phyloP scores from a whole-genome alignment of 2,329 filamentous ascomycete species.

The Didymella keratinophila region DNA sequence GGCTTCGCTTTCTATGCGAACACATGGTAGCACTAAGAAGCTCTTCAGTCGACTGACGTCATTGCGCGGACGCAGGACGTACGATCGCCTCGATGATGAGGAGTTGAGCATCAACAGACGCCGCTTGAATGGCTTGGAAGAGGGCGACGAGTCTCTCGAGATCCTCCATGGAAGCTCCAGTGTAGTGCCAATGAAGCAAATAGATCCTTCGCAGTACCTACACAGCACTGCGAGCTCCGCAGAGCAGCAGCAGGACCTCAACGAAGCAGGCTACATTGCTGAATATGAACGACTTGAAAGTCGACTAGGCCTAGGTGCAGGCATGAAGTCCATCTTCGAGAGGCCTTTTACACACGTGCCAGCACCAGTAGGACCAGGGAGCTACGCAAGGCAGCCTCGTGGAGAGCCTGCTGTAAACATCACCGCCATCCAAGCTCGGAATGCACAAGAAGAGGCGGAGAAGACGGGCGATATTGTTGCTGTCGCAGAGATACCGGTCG shows the following conservation, averaged over 20 bases:
- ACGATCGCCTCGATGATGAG: slow-evolving; percentile 46
- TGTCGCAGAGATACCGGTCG: slow-evolving; percentile 51
- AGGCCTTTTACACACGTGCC: slow-evolving; percentile 43
- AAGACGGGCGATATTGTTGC: slow-evolving; percentile 55
- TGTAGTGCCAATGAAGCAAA: slow-evolving; percentile 40
- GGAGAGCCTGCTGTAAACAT: slow-evolving; percentile 30
- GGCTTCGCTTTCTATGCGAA: slow-evolving; percentile 26
- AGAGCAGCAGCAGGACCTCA: slow-evolving; percentile 34
- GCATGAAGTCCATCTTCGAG: slow-evolving; percentile 48
- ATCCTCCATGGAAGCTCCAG: slow-evolving; percentile 42
- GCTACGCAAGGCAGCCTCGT: slow-evolving; percentile 32
- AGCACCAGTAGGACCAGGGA: slow-evolving; percentile 19
- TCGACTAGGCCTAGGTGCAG: slow-evolving; percentile 48
- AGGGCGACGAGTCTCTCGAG: slow-evolving; percentile 41
- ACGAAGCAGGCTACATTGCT: slow-evolving; percentile 45
- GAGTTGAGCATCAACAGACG: slow-evolving; percentile 28
- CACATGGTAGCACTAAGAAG: slow-evolving; percentile 38
- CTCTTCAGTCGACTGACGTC: slow-evolving; percentile 45
- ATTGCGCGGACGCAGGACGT: slow-evolving; percentile 33
- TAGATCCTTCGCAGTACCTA: slow-evolving; percentile 26
- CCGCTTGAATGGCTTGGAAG: slow-evolving; percentile 36
- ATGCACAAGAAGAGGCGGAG: slow-evolving; percentile 54
- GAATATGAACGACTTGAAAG: slow-evolving; percentile 48
- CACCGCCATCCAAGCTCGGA: slow-evolving; percentile 34
- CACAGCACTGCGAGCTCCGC: slow-evolving; percentile 24